phyloP scores from a whole-genome alignment of 371 early-diverging fungal genomes.

The Mucor piriformis region DNA sequence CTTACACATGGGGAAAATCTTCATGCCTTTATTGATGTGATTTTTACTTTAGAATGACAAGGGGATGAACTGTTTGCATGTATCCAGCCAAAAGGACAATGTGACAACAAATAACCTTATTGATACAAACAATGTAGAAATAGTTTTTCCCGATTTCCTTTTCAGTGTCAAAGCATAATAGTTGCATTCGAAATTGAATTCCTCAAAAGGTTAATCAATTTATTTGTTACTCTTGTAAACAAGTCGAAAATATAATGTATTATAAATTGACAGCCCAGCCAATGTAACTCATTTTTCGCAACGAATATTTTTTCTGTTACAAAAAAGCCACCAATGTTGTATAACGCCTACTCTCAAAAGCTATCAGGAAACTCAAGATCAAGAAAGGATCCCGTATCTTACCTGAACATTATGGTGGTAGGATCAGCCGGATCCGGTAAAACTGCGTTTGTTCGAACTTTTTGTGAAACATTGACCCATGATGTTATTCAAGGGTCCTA shows the following conservation, averaged over 20 bases:
- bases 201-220: not conserved
- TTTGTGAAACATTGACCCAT: slow-evolving; percentile 58
- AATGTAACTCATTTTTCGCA: not conserved
- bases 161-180: not conserved
- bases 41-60: no score
- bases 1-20: no score
- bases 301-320: not conserved
- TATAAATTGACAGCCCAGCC: not conserved
- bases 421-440: slow-evolving; percentile 78
- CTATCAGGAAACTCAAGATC: slow-evolving; percentile 23
- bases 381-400: slow-evolving; percentile 43
- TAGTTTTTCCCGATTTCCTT: not conserved
- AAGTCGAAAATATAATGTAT: not conserved
- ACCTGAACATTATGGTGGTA: slow-evolving; percentile 70
- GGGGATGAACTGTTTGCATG: not conserved
- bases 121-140: not conserved
- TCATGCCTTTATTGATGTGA: no score
- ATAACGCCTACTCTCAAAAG: slow-evolving; percentile 34
- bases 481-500: slow-evolving; percentile 34
- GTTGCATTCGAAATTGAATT: not conserved
- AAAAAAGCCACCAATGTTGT: slow-evolving; percentile 21
- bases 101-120: not conserved
- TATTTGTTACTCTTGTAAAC: not conserved
- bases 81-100: not conserved
- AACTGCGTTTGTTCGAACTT: slow-evolving; percentile 78